Evolutionary conservation across 352 stramenopile species (phyloP).

Genomic region (Globisporangium spinosum): DNA sequence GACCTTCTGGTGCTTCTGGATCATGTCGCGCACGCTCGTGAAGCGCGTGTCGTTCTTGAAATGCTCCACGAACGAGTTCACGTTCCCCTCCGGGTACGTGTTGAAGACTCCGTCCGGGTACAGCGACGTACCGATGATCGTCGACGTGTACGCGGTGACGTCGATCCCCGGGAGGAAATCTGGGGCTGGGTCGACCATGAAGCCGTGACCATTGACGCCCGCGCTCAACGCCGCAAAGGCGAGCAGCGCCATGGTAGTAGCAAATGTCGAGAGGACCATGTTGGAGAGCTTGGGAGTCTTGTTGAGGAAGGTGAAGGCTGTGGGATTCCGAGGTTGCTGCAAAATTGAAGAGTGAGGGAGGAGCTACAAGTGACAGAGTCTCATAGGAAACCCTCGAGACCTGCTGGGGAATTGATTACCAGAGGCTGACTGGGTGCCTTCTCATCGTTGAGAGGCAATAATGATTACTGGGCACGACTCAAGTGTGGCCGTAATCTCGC

Average conservation of each 20-base stretch:
- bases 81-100: conserved; percentile 12
- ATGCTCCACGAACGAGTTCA: conserved; percentile 15
- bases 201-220: conserved; percentile 5
- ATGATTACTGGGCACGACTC: not conserved
- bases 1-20: conserved; percentile 10
- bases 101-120: conserved; percentile 11
- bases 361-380: not conserved
- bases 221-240: not conserved
- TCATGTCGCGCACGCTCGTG: conserved; percentile 10
- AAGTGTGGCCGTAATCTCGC: not conserved
- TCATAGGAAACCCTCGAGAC: not conserved
- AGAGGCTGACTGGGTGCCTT: not conserved
- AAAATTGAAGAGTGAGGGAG: not conserved
- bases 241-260: not conserved
- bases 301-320: not conserved
- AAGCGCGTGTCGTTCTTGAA: conserved; percentile 14
- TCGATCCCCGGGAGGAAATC: conserved; percentile 9
- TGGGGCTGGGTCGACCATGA: conserved; percentile 8
- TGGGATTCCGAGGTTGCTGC: not conserved
- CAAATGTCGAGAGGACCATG: not conserved
- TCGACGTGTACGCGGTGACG: conserved; percentile 10
- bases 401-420: not conserved
- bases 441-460: not conserved
- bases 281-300: not conserved
- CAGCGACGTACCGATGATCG: conserved; percentile 9